Evolutionary conservation across 2,329 filamentous ascomycete species (phyloP).

Genomic region (Talaromyces sp.): DNA sequence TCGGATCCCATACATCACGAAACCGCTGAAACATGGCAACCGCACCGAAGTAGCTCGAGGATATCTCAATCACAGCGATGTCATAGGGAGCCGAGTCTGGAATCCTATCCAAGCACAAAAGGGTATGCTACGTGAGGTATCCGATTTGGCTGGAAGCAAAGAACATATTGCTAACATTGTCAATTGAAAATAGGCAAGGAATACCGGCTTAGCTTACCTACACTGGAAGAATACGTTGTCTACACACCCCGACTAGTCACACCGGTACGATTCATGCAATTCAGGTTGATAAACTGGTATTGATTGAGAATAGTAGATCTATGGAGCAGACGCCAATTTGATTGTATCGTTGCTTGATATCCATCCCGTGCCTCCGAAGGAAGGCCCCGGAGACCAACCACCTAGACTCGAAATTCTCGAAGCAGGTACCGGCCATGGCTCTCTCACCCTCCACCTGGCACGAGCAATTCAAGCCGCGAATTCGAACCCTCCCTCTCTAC

Average conservation of each 20-base stretch:
- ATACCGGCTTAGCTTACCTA: conserved; percentile 61
- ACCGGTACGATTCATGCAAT: conserved; percentile 53
- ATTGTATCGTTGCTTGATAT: conserved; percentile 76
- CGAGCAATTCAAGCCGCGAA: conserved; percentile 74
- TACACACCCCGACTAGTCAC: conserved; percentile 69
- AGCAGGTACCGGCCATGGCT: conserved; percentile 80
- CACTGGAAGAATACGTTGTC: conserved; percentile 69
- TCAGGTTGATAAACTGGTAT: background rate
- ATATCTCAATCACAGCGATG: conserved; percentile 47
- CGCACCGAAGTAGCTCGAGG: conserved; percentile 37
- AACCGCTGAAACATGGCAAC: conserved; percentile 39
- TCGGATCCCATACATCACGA: conserved; percentile 40
- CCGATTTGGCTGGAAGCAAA: background rate
- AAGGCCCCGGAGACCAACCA: conserved; percentile 26
- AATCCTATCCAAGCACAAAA: conserved; percentile 58
- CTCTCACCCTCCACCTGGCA: conserved; percentile 70
- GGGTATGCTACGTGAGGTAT: conserved; percentile 27
- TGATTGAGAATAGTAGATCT: conserved; percentile 53
- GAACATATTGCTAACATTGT: background rate
- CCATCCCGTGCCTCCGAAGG: conserved; percentile 50
- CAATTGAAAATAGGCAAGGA: conserved; percentile 35
- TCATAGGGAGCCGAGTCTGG: conserved; percentile 62
- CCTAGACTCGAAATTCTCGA: conserved; percentile 70
- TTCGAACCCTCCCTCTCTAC: conserved; percentile 48
- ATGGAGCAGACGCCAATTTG: conserved; percentile 69